phyloP scores from a whole-genome alignment of 1,139 yeast species.

The Geotrichum aggregatum region DNA sequence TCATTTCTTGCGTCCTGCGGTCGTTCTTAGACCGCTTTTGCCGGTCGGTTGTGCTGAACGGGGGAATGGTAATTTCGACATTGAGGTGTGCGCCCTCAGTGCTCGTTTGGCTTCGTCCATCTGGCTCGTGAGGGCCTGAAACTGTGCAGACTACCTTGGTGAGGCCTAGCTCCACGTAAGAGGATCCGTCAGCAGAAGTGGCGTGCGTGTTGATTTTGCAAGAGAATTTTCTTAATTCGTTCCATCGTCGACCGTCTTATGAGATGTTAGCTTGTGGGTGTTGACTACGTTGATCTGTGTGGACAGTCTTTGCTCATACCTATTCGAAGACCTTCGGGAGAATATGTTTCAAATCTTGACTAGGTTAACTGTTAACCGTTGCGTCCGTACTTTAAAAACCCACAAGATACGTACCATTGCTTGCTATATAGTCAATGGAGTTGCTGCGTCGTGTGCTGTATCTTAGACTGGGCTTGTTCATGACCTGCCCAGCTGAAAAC shows the following conservation, averaged over 20 bases:
- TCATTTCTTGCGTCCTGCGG: conserved; percentile 66
- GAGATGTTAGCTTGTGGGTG: neutral
- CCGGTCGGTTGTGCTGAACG: conserved; percentile 75
- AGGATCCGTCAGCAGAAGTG: conserved; percentile 83
- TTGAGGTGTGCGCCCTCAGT: conserved; percentile 52
- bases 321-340: conserved; percentile 87
- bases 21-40: conserved; percentile 49
- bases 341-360: conserved; percentile 75
- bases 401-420: conserved; percentile 1
- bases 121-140: conserved; percentile 86
- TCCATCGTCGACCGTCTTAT: conserved; percentile 87
- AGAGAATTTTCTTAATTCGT: conserved; percentile 77
- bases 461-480: neutral
- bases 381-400: neutral
- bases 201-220: conserved; percentile 87
- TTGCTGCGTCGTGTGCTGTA: no score
- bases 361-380: neutral
- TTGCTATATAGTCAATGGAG: no score
- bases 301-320: conserved; percentile 23
- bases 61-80: conserved; percentile 64
- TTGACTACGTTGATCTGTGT: no score
- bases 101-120: conserved; percentile 43
- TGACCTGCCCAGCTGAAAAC: neutral
- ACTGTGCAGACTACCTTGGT: conserved; percentile 83
- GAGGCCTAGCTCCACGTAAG: conserved; percentile 88